Conservation (phyloP, 1,139 yeast genomes). For the Zygotorulaspora mrakii region DNA sequence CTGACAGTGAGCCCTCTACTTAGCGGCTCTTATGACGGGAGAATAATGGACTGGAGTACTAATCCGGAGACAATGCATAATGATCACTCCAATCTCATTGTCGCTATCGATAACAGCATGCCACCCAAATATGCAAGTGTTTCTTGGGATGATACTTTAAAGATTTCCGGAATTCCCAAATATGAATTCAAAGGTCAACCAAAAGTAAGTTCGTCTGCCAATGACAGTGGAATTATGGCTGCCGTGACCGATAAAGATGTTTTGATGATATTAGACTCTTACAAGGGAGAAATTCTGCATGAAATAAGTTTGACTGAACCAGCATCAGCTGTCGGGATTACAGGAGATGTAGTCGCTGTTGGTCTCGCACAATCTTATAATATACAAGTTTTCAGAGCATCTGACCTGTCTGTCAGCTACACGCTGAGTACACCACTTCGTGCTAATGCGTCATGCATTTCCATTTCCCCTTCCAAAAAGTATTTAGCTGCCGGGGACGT, state of each 20-base stretch:
- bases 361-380: constrained; percentile 43
- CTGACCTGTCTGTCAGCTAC: constrained; percentile 34
- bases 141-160: constrained; percentile 89
- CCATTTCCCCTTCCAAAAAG: constrained; percentile 67
- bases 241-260: constrained; percentile 39
- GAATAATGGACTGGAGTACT: constrained; percentile 55
- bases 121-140: constrained; percentile 45
- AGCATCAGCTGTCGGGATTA: constrained; percentile 45
- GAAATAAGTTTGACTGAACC: constrained; percentile 37
- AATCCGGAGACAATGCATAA: constrained; percentile 41
- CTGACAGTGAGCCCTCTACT: constrained; percentile 40
- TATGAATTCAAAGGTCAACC: constrained; percentile 59
- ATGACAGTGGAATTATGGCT: constrained; percentile 34
- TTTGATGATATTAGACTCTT: constrained; percentile 27
- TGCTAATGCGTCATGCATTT: constrained; percentile 57
- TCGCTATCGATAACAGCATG: constrained; percentile 38
- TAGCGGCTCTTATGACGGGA: constrained; percentile 86
- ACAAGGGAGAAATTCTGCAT: constrained; percentile 29
- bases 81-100: constrained; percentile 58
- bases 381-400: constrained; percentile 39
- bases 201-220: constrained; percentile 44
- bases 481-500: constrained; percentile 81
- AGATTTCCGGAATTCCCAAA: constrained; percentile 36
- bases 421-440: constrained; percentile 42
- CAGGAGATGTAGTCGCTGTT: constrained; percentile 47